Evolutionary conservation across 1,284 basidiomycete genomes (phyloP).

Genomic region (Heterobasidion parviporum): DNA sequence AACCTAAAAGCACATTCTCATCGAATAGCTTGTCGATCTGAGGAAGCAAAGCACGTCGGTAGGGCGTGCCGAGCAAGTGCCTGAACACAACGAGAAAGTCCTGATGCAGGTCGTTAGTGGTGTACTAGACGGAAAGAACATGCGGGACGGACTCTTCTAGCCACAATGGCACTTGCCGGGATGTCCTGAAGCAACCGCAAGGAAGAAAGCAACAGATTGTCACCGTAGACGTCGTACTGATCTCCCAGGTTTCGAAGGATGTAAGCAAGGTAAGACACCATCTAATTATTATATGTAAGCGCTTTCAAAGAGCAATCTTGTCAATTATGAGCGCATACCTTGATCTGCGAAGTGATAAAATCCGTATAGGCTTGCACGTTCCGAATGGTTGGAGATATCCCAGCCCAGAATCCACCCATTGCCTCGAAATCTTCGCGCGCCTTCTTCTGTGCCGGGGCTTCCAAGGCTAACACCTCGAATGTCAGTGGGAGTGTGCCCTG

Average conservation of each 20-base stretch:
- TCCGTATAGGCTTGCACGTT: slow-evolving; percentile 82
- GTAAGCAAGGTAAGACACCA: slow-evolving; percentile 91
- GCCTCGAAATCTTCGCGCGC: slow-evolving; percentile 77
- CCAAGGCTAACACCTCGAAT: slow-evolving; percentile 68
- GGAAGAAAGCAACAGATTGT: slow-evolving; percentile 76
- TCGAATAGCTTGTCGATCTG: slow-evolving; percentile 90
- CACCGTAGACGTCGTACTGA: slow-evolving; percentile 72
- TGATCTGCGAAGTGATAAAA: slow-evolving; percentile 90
- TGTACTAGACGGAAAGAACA: neutral
- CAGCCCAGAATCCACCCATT: slow-evolving; percentile 79
- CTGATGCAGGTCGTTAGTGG: slow-evolving; percentile 28
- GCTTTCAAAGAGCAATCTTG: neutral
- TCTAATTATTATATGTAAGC: slow-evolving; percentile 34
- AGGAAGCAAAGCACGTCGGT: slow-evolving; percentile 75
- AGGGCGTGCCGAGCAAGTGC: slow-evolving; percentile 80
- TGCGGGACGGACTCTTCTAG: slow-evolving; percentile 56
- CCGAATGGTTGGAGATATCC: slow-evolving; percentile 72
- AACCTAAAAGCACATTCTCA: slow-evolving; percentile 88
- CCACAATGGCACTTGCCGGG: slow-evolving; percentile 78
- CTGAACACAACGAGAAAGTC: slow-evolving; percentile 92
- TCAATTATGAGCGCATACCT: slow-evolving; percentile 38
- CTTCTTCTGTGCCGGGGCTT: slow-evolving; percentile 83
- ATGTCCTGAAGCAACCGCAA: slow-evolving; percentile 91
- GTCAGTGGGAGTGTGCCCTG: slow-evolving; percentile 70
- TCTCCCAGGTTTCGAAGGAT: slow-evolving; percentile 71